Conservation (phyloP, 1,284 basidiomycete genomes). For the Lignosus rhinocerotis region DNA sequence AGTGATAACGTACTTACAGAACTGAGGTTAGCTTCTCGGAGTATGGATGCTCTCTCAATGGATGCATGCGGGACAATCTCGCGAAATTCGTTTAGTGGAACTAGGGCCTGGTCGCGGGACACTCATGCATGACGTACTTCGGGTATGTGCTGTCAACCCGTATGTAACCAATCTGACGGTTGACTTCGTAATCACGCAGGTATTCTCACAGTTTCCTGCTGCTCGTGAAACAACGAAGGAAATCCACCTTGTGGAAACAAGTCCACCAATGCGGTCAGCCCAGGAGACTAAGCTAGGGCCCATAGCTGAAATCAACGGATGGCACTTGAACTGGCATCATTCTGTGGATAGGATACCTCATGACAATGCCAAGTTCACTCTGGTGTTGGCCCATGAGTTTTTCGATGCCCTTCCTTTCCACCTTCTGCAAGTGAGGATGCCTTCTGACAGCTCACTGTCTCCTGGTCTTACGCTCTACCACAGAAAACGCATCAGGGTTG, state of each 20-base stretch:
- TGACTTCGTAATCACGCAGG: slow-evolving; percentile 40
- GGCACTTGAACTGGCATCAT: slow-evolving; percentile 72
- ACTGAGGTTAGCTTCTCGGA: slow-evolving; percentile 65
- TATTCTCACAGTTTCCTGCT: slow-evolving; percentile 52
- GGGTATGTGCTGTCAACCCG: slow-evolving; percentile 52
- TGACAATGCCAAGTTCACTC: slow-evolving; percentile 68
- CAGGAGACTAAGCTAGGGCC: slow-evolving; percentile 60
- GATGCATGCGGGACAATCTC: slow-evolving; percentile 55
- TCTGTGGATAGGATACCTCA: slow-evolving; percentile 66
- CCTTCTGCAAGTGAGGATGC: slow-evolving; percentile 69
- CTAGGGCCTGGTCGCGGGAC: slow-evolving; percentile 95
- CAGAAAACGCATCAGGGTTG: slow-evolving; percentile 82
- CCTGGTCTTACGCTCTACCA: neutral
- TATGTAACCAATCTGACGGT: neutral
- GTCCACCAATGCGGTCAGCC: slow-evolving; percentile 60
- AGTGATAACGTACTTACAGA: slow-evolving; percentile 40
- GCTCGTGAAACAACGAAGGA: slow-evolving; percentile 44
- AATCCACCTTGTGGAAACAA: slow-evolving; percentile 84
- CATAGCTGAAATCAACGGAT: slow-evolving; percentile 31
- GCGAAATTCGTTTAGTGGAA: slow-evolving; percentile 77
- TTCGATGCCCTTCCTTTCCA: slow-evolving; percentile 97
- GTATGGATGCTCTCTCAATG: slow-evolving; percentile 88
- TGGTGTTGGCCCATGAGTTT: slow-evolving; percentile 95
- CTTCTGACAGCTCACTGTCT: neutral
- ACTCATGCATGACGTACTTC: slow-evolving; percentile 87